phyloP scores from a whole-genome alignment of 208 protist species.

The Trichomonas tenax region DNA sequence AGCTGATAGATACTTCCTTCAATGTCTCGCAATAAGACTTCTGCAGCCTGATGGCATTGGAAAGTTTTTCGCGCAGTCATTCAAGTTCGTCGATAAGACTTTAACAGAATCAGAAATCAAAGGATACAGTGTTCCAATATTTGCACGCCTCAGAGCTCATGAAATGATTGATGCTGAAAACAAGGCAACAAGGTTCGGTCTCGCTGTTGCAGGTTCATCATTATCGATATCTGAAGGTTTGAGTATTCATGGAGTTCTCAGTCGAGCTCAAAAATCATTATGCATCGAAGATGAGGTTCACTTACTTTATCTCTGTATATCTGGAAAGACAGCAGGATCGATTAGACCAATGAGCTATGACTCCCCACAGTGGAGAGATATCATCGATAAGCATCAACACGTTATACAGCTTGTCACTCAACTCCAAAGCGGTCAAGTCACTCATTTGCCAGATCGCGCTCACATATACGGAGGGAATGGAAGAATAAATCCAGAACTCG shows the following conservation, averaged over 20 bases:
- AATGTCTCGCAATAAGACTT: background rate
- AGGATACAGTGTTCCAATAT: background rate
- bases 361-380: background rate
- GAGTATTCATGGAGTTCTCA: background rate
- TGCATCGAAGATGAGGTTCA: constrained; percentile 11
- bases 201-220: background rate
- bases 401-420: background rate
- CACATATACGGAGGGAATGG: background rate
- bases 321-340: background rate
- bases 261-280: background rate
- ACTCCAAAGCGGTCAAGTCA: background rate
- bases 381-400: background rate
- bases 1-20: background rate
- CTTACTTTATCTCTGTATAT: background rate
- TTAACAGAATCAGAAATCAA: background rate
- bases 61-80: background rate
- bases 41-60: background rate
- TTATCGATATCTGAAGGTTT: background rate
- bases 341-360: background rate
- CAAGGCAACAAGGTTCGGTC: background rate
- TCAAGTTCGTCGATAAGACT: background rate
- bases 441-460: background rate
- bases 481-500: background rate
- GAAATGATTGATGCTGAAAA: background rate
- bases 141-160: background rate